phyloP scores from a whole-genome alignment of 257 asterid species.

The Solanum bulbocastanum region DNA sequence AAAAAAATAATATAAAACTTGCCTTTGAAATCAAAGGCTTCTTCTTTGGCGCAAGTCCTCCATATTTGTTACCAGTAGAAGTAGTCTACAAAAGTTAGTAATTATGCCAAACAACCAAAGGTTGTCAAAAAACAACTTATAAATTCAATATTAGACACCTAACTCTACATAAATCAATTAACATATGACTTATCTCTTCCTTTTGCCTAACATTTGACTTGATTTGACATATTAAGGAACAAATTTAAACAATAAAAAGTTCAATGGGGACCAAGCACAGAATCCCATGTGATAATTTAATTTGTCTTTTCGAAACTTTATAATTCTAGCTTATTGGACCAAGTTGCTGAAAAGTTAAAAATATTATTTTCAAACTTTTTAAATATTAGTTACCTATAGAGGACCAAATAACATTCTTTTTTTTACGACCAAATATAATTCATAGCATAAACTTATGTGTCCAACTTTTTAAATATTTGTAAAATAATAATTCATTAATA shows the following conservation, averaged over 20 bases:
- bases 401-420: neutral
- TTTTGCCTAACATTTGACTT: neutral
- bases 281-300: neutral
- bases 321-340: neutral
- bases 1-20: slow-evolving; percentile 2
- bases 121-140: neutral
- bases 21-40: slow-evolving; percentile 82
- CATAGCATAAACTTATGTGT: neutral
- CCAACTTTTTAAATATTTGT: neutral
- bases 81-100: slow-evolving; percentile 17
- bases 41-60: slow-evolving; percentile 69
- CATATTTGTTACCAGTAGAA: slow-evolving; percentile 43
- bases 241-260: neutral
- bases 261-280: neutral
- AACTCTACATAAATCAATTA: neutral
- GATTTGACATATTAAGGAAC: neutral
- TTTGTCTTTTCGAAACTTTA: neutral
- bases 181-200: neutral
- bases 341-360: neutral
- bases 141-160: neutral
- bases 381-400: neutral
- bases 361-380: too few species aligned
- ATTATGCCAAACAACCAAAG: neutral
- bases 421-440: neutral
- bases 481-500: neutral